Evolutionary conservation across 2,329 filamentous ascomycete genomes (phyloP).

Genomic region (Remersonia thermophila): DNA sequence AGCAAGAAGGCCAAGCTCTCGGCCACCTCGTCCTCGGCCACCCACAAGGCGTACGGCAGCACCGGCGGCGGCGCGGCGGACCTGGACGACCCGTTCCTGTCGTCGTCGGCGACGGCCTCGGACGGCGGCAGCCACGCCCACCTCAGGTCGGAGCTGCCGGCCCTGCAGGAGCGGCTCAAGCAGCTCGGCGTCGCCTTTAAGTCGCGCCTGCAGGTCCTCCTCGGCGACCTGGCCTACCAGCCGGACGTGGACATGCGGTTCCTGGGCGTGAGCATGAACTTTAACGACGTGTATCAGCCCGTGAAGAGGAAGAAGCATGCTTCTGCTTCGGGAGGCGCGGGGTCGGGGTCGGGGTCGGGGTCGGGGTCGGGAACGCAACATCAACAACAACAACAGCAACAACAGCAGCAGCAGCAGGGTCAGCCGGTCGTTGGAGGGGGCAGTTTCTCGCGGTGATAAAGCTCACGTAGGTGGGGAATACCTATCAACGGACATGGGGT

Average conservation of each 20-base stretch:
- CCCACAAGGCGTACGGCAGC: conserved; percentile 10
- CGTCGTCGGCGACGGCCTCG: neutral
- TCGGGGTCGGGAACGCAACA: no score
- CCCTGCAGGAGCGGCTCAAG: conserved; percentile 60
- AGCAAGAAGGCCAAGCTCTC: conserved; percentile 24
- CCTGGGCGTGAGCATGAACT: conserved; percentile 95
- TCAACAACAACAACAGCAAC: no score
- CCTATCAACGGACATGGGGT: no score
- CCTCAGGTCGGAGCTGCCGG: conserved; percentile 55
- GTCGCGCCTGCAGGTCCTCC: conserved; percentile 61
- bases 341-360: neutral
- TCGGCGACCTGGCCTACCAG: conserved; percentile 87
- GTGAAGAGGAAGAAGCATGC: conserved; percentile 44
- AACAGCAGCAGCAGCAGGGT: neutral
- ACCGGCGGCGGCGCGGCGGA: conserved; percentile 33
- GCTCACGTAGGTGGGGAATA: no score
- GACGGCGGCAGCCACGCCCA: conserved; percentile 36
- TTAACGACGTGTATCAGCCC: conserved; percentile 90
- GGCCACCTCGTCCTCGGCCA: conserved; percentile 16
- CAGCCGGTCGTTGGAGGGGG: neutral
- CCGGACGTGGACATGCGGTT: conserved; percentile 93
- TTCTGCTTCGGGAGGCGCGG: neutral
- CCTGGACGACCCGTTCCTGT: conserved; percentile 26
- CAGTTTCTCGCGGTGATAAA: neutral
- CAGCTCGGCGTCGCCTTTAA: conserved; percentile 66